These are phyloP conservation scores for Artemisia argyi DNA, from an alignment of 129 eudicot species.

Conservation along the genomic window DNA sequence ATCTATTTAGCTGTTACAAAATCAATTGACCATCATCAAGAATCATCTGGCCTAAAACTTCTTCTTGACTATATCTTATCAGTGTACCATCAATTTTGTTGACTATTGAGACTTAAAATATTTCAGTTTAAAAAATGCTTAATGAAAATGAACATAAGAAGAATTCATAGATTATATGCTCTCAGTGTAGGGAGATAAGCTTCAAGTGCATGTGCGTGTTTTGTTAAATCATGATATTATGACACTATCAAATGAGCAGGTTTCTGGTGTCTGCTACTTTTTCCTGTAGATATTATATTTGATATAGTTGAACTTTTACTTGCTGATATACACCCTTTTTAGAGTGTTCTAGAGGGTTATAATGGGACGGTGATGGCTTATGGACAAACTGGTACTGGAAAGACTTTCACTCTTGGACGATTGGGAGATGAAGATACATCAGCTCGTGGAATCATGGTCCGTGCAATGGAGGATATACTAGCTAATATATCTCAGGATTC, in stretches of 20 bases:
- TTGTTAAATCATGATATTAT: not conserved
- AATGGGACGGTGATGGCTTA: slow-evolving; percentile 96
- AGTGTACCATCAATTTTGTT: too few relatives aligned
- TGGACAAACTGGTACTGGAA: slow-evolving; percentile 66
- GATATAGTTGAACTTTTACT: not conserved
- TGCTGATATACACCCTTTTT: slow-evolving; percentile 7
- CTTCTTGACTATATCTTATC: too few relatives aligned
- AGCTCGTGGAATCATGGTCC: slow-evolving; percentile 36
- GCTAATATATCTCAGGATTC: slow-evolving; percentile 60
- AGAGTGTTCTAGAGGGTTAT: slow-evolving; percentile 91
- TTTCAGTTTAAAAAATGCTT: too few relatives aligned
- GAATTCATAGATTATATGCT: too few relatives aligned
- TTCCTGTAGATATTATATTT: slow-evolving; percentile 4
- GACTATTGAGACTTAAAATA: slow-evolving; percentile 9
- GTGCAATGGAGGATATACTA: slow-evolving; percentile 53
- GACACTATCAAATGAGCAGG: not conserved
- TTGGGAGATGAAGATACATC: slow-evolving; percentile 33
- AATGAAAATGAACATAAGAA: too few relatives aligned
- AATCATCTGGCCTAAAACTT: too few relatives aligned
- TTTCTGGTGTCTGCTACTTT: not conserved
- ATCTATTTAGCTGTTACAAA: too few relatives aligned
- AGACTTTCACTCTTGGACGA: slow-evolving; percentile 33
- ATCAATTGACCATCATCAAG: too few relatives aligned
- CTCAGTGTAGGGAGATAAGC: too few relatives aligned
- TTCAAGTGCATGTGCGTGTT: too few relatives aligned